phyloP scores from a whole-genome alignment of 345 rosid genomes.

The Trapa bicornis region DNA sequence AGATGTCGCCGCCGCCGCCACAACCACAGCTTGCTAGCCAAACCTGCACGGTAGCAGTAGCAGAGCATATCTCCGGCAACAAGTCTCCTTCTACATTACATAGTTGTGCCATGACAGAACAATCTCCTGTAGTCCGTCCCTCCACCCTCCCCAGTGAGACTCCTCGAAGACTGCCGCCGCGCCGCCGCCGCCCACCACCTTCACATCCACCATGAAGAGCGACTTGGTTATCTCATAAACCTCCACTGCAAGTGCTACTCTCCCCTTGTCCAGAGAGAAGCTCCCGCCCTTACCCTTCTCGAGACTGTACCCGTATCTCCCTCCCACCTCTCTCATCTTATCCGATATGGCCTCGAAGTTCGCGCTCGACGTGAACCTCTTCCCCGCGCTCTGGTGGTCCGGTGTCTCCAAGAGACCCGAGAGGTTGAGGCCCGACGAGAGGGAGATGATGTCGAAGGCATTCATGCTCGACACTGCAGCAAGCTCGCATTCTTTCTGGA shows the following conservation, averaged over 20 bases:
- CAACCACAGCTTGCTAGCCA: no score
- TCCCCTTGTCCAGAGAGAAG: conserved; percentile 55
- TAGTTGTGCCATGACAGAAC: conserved; percentile 49
- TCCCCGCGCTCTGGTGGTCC: conserved; percentile 25
- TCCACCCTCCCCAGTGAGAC: conserved; percentile 51
- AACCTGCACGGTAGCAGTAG: no score
- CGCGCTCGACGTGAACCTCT: conserved; percentile 48
- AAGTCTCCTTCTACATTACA: conserved; percentile 12
- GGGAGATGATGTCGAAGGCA: conserved; percentile 69
- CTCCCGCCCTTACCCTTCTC: conserved; percentile 44
- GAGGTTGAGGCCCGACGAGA: conserved; percentile 61
- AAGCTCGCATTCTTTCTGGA: conserved; percentile 4
- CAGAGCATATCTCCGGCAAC: not conserved
- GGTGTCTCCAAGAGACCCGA: conserved; percentile 51
- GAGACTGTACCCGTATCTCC: conserved; percentile 47
- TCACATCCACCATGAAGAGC: conserved; percentile 46
- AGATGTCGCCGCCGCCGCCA: no score
- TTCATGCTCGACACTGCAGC: conserved; percentile 18
- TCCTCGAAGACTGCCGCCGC: conserved; percentile 29
- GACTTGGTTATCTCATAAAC: conserved; percentile 34
- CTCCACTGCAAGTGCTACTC: conserved; percentile 34
- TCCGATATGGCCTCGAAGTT: conserved; percentile 41
- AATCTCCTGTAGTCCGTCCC: conserved; percentile 45
- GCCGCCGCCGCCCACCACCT: conserved; percentile 29
- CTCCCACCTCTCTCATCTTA: conserved; percentile 51